Percentiles rank a stretch among this genome's conserved stretches.
These are phyloP conservation scores for Penicillium sp. DNA, from an alignment of 2,329 filamentous ascomycete genomes.

Conservation along the genomic window DNA sequence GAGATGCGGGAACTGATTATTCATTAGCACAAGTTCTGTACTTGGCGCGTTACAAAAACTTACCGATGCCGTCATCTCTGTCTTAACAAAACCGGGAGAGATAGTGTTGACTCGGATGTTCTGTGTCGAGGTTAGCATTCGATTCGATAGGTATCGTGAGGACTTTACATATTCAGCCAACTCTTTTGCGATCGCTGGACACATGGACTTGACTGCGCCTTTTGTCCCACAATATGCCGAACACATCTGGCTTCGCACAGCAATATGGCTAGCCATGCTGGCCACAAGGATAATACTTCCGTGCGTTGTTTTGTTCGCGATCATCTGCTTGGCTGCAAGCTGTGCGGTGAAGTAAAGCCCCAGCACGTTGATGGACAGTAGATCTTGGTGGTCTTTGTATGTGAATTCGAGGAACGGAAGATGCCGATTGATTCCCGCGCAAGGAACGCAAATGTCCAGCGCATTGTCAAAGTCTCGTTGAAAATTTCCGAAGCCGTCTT, in stretches of 20 bases:
- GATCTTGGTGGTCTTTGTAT: conserved; percentile 44
- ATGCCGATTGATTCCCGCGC: conserved; percentile 50
- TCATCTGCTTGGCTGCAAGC: conserved; percentile 53
- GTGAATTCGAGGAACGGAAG: conserved; percentile 48
- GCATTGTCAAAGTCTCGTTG: conserved; percentile 37
- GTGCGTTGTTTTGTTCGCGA: conserved; percentile 51
- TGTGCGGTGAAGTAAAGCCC: conserved; percentile 52
- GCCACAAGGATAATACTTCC: conserved; percentile 58
- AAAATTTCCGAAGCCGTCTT: conserved; percentile 35
- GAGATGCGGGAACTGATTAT: conserved; percentile 46
- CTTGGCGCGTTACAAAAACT: conserved; percentile 3
- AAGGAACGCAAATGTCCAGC: conserved; percentile 49
- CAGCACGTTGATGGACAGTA: conserved; percentile 48
- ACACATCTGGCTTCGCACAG: conserved; percentile 51
- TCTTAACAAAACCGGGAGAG: conserved; percentile 43
- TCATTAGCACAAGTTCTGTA: neutral
- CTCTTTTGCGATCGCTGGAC: conserved; percentile 50
- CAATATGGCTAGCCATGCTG: conserved; percentile 56
- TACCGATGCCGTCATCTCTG: conserved; percentile 37
- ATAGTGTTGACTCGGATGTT: conserved; percentile 47
- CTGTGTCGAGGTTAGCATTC: conserved; percentile 17
- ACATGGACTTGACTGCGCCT: conserved; percentile 51
- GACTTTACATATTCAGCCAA: conserved; percentile 37
- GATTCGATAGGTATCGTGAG: accelerated
- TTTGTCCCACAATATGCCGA: conserved; percentile 53